Base-by-base conservation (phyloP, 1,284 basidiomycete species). In the Fomitopsis betulina region DNA sequence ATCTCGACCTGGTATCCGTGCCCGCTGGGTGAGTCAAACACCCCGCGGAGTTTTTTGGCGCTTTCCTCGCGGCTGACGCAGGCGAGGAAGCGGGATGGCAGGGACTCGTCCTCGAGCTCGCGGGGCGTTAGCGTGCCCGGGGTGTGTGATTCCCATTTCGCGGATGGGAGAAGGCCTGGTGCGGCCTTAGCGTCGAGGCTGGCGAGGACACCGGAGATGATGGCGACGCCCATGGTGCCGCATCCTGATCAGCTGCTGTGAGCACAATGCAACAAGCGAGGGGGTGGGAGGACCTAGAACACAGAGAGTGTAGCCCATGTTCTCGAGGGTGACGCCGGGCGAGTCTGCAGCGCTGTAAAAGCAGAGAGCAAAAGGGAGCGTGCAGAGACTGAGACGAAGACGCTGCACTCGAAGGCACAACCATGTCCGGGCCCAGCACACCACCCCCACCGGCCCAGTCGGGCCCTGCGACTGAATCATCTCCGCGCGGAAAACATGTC, bases 151-250 rank as follows among this genome's bases (percentile, higher is more conserved):
- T 91, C 89, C 90, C 89, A 91, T 72, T 88, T 88, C 39, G 65
- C 64, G 53, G 66, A 49, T 53, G 72, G 43, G 63, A 59, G 59
- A 64, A 63, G 35, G 54, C 67, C 72, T 55, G 65, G 71, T 55
- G 51, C 69, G 69, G 58, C 77, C 66, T 65, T 76, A 78, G 79
- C 72, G 61, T 87, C 79, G 51, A 93, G 80, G 70, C 89, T 88
- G 61, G 87, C 83, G 52, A 96, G 76, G 42, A 96, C 87, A 56
- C 94, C 97, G 32, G 96, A 97, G 51, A 97, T 84, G 71, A 99
- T 85, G 60, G 97, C 95, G 63, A 98, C 78, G 58, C 97, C 97
- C 97, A 99, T 99, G 7, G 97, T 99, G 58, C 97, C 97, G 75
- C 97, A 99, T 81, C 95, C 95, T 93, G 68, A 55, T 47, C 52